Evolutionary conservation across 192 early-diverging fungal genomes (phyloP).

Genomic region (Coemansia sp.): DNA sequence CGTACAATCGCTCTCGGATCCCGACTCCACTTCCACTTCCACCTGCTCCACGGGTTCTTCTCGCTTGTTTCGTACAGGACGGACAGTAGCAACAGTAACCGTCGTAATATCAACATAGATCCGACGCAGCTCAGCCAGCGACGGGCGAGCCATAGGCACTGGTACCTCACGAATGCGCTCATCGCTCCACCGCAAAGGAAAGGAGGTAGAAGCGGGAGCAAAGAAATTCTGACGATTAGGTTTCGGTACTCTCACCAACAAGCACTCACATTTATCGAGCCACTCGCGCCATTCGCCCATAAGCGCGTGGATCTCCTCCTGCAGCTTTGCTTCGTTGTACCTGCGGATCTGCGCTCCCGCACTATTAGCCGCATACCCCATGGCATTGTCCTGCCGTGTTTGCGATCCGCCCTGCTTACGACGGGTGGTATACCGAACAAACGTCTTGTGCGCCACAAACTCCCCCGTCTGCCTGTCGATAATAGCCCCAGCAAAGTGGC

Average conservation of each 20-base stretch:
- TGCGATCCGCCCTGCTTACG: constrained; percentile 95
- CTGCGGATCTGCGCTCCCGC: constrained; percentile 88
- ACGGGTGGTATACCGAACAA: constrained; percentile 95
- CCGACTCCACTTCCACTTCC: background rate
- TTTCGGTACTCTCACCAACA: constrained; percentile 72
- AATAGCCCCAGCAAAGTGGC: constrained; percentile 89
- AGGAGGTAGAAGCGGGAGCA: background rate
- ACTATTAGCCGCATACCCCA: constrained; percentile 74
- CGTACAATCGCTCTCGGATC: constrained; percentile 29
- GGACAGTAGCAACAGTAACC: constrained; percentile 4
- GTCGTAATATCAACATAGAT: constrained; percentile 32
- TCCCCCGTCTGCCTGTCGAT: constrained; percentile 67
- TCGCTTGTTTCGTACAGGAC: background rate
- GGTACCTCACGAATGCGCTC: constrained; percentile 66
- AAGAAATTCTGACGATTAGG: constrained; percentile 25
- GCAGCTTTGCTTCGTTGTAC: constrained; percentile 83
- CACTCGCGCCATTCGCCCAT: constrained; percentile 68
- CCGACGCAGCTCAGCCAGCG: constrained; percentile 37
- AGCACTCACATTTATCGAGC: constrained; percentile 58
- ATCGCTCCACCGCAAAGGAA: constrained; percentile 43
- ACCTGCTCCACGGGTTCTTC: background rate
- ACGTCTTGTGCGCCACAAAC: constrained; percentile 81
- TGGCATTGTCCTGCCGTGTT: constrained; percentile 72
- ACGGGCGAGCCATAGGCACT: constrained; percentile 76
- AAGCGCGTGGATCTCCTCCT: constrained; percentile 75